phyloP scores from a whole-genome alignment of 768 basidiomycete genomes.

The Ramaria rubella region DNA sequence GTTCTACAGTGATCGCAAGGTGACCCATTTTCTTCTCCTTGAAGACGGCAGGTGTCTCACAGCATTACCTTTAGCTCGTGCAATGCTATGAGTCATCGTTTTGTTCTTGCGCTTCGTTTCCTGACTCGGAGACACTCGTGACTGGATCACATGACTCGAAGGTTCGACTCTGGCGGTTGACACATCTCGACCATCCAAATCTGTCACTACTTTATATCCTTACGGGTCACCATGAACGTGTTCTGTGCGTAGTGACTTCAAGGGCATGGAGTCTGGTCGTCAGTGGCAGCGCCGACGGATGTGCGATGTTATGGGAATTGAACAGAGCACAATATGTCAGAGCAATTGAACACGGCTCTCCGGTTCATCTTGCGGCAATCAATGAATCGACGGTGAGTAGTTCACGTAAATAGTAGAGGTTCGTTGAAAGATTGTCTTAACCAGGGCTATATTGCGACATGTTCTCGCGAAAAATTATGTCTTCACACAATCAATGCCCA shows the following conservation, averaged over 20 bases:
- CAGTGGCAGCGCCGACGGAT: conserved; percentile 82
- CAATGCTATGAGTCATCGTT: conserved; percentile 72
- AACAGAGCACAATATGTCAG: conserved; percentile 76
- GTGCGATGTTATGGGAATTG: conserved; percentile 84
- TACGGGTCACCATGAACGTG: conserved; percentile 59
- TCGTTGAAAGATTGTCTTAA: neutral
- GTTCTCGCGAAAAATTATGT: conserved; percentile 62
- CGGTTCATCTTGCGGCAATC: conserved; percentile 64
- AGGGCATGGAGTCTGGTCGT: conserved; percentile 76
- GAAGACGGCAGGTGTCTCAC: neutral
- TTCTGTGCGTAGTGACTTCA: conserved; percentile 66
- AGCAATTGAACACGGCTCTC: conserved; percentile 65
- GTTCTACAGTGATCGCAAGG: conserved; percentile 57
- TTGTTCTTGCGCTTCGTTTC: conserved; percentile 71
- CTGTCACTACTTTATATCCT: conserved; percentile 20
- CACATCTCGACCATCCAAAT: conserved; percentile 31
- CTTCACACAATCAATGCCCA: conserved; percentile 85
- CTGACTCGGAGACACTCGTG: conserved; percentile 63
- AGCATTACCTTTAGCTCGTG: conserved; percentile 40
- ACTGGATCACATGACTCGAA: conserved; percentile 78
- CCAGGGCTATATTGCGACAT: conserved; percentile 85
- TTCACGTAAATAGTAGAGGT: neutral
- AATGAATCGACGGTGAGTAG: conserved; percentile 78
- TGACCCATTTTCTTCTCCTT: conserved; percentile 18
- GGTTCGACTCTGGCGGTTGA: conserved; percentile 75